Percentiles rank a stretch among this genome's conserved stretches.
Evolutionary conservation across 2,329 filamentous ascomycete species (phyloP).

Genomic region (Aspergillus sp.): DNA sequence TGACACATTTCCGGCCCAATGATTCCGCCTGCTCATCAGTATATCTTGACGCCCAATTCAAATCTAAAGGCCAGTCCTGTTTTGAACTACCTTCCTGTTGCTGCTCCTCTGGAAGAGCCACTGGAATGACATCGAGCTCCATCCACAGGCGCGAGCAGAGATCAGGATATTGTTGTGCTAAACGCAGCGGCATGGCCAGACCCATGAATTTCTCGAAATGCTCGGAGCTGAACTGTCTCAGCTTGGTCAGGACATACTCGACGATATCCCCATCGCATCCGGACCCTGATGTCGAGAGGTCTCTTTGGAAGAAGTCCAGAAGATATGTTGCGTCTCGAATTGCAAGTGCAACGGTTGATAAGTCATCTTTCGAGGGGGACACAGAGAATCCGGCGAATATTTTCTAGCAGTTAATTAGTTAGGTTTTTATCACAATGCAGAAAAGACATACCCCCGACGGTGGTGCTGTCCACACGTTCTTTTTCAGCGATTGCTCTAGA

Average conservation of each 20-base stretch:
- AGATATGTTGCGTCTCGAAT: constrained; percentile 68
- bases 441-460: constrained; percentile 29
- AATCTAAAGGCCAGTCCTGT: constrained; percentile 19
- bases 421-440: background rate
- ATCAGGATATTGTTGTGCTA: constrained; percentile 53
- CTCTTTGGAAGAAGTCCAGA: constrained; percentile 60
- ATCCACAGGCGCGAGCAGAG: constrained; percentile 66
- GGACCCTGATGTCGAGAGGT: constrained; percentile 42
- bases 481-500: constrained; percentile 22
- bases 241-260: constrained; percentile 51
- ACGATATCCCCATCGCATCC: constrained; percentile 43
- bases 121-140: constrained; percentile 66
- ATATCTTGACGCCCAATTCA: constrained; percentile 45
- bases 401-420: constrained; percentile 17
- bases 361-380: constrained; percentile 30
- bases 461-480: constrained; percentile 29
- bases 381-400: constrained; percentile 37
- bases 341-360: constrained; percentile 56
- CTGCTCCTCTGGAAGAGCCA: constrained; percentile 47
- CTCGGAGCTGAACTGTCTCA: constrained; percentile 53
- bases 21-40: constrained; percentile 76
- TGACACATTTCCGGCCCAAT: constrained; percentile 69
- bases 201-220: constrained; percentile 69
- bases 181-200: constrained; percentile 55
- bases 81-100: background rate